phyloP scores from a whole-genome alignment of 768 basidiomycete genomes.

The Tricholoma matsutake region DNA sequence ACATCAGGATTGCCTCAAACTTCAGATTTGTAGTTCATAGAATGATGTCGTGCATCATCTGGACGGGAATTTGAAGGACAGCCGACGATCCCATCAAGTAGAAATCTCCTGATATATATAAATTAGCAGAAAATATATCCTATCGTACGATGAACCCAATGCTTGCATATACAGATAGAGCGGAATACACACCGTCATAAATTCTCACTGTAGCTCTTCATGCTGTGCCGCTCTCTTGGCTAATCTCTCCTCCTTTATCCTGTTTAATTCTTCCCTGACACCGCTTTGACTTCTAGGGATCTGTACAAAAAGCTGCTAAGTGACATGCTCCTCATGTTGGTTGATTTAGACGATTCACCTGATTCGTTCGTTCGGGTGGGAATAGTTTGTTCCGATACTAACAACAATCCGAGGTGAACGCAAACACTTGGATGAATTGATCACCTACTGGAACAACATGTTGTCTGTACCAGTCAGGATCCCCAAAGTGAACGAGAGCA shows the following conservation, averaged over 20 bases:
- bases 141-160: too few relatives aligned
- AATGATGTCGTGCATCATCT: too few relatives aligned
- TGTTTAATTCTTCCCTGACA: conserved; percentile 65
- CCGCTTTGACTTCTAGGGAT: conserved; percentile 66
- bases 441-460: conserved; percentile 69
- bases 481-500: conserved; percentile 81
- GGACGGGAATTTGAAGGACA: too few relatives aligned
- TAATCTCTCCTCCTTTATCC: conserved; percentile 60
- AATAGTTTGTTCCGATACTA: conserved; percentile 76
- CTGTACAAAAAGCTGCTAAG: conserved; percentile 26
- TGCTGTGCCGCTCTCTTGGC: conserved; percentile 46
- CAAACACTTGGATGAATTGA: not conserved
- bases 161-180: too few relatives aligned
- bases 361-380: conserved; percentile 54
- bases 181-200: not conserved
- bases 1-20: too few relatives aligned
- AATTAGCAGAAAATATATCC: too few relatives aligned
- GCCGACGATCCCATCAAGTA: too few relatives aligned
- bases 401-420: not conserved
- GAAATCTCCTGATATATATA: too few relatives aligned
- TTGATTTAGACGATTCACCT: conserved; percentile 30
- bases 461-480: conserved; percentile 80
- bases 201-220: conserved; percentile 23
- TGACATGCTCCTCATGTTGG: conserved; percentile 1
- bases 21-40: too few relatives aligned